phyloP scores from a whole-genome alignment of 129 eudicot species.

The Lactuca sativa region DNA sequence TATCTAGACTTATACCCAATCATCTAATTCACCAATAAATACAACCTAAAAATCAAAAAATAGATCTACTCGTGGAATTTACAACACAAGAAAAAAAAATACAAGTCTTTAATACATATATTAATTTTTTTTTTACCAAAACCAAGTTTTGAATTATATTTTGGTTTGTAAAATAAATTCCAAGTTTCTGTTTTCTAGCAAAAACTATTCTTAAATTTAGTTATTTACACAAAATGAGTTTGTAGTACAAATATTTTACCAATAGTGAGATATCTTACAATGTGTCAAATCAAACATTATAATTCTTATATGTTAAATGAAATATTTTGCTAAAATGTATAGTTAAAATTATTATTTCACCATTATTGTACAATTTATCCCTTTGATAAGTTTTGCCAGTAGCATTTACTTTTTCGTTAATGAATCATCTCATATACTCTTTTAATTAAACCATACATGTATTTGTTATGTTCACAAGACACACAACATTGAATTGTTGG shows the following conservation, averaged over 20 bases:
- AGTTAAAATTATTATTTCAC: too few species aligned
- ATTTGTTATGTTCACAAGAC: neutral
- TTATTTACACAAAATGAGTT: neutral
- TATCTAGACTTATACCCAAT: too few species aligned
- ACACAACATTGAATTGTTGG: neutral
- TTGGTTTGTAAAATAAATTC: neutral
- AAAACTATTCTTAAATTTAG: too few species aligned
- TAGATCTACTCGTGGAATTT: too few species aligned
- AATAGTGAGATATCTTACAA: neutral
- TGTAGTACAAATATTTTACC: neutral
- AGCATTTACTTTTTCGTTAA: neutral
- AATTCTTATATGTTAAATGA: neutral
- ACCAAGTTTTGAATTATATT: neutral
- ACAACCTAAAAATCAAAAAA: too few species aligned
- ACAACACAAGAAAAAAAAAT: neutral
- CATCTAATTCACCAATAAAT: too few species aligned
- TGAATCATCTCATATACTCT: neutral
- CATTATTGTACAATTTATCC: too few species aligned
- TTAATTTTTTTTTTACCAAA: too few species aligned
- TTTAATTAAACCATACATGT: too few species aligned
- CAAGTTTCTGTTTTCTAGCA: too few species aligned
- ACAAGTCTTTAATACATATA: neutral
- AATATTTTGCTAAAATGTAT: neutral
- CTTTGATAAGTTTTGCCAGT: neutral
- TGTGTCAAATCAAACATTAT: neutral